Base-by-base conservation (phyloP, 306 rosid genomes). In the Clitoria ternatea region DNA sequence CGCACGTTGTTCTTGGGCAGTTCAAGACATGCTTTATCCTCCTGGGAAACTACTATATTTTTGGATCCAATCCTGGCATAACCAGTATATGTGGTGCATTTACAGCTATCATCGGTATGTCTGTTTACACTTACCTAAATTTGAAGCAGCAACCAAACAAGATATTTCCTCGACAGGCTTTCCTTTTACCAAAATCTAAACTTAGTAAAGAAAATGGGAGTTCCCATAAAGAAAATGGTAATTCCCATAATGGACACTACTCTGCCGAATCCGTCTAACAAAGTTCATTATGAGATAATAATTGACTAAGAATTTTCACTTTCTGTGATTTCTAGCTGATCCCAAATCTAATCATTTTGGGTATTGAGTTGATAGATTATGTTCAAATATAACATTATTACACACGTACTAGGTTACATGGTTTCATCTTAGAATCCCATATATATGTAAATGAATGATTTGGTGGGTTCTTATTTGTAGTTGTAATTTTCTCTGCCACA, bases 1-100 rank as follows among this genome's bases (percentile, higher is more conserved):
- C 90, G 50, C 96, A 92, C 19, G 97, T 89, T 11, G 97, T 92
- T 62, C 97, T 92, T 20, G 96, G 96, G 45, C 96, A 92, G 80
- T 92, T 92, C 32, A 92, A 92, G 84, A 92, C 96, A 13, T 92
- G 97, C 32, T 79, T 87, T 33, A 78, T 92, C 72, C 91, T 89
- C 54, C 87, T 92, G 1, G 97, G 97, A 63, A 89, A 86, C 80
- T 88, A 74, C 72, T 89, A 82, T 76, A 66, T 91, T 13, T 89
- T 91, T 7, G 88, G 86, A 72, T 82, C 96, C 17, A 86, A 89
- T 75, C 96, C 96, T 1, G 97, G 97, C 30, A 77, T n/a, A 35
- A 89, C 81, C 30, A 91, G 97, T 44, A 85, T 91, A 35, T 69
- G 56, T 17, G 97, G 97, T 15, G 97, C 97, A 29, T 77, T 85